Evolutionary conservation across 176 grass and related monocot species (phyloP), one percentile per base, ranked within the genome.

Genomic region (Musa troglodytarum): DNA sequence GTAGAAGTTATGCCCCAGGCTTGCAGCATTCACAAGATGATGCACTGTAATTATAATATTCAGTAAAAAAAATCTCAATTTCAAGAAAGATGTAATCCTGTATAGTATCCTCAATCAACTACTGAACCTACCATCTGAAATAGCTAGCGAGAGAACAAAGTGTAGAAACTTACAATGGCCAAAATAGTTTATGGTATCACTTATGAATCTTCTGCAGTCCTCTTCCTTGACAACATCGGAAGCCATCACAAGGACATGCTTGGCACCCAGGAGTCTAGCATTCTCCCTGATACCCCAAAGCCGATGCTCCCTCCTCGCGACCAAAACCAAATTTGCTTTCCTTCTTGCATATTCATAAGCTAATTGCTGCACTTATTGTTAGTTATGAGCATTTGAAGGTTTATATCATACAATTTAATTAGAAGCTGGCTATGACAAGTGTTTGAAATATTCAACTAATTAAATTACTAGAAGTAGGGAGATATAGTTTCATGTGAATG

Each of bases 11-110:
- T 96, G 93, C 1, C 87, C 74, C 69, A 96, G 57, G 79, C 90
- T 97, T 2, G 92, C 90, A 58, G 90, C 85, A 78, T 97, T 97
- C 58, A 97, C 94, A 34, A 97, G 90, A 85, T 97, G 94, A 24
- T 97, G 82, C 82, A 98, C 94, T 97, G 81, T 50, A 19, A 5
- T 43, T 6, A 43, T 43, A 43, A 43, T 43, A 43, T 43, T 43
- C 29, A 43, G 34, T 5, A 43, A 4, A 43, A 43, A 43, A 6
- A 43, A 43, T 43, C 34, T 43, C 34, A 43, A 5, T 43, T 43
- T 43, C 34, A 43, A 43, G 34, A 43, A 43, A 43, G 34, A 43
- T 43, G 34, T 43, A 6, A 43, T 43, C 34, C 34, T 43, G 34
- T 43, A 43, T 43, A 6, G 34, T 43, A 43, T 43, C 34, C 34